Evolutionary conservation across 495 filamentous ascomycete species (phyloP).

Genomic region (Aspergillus leporis): DNA sequence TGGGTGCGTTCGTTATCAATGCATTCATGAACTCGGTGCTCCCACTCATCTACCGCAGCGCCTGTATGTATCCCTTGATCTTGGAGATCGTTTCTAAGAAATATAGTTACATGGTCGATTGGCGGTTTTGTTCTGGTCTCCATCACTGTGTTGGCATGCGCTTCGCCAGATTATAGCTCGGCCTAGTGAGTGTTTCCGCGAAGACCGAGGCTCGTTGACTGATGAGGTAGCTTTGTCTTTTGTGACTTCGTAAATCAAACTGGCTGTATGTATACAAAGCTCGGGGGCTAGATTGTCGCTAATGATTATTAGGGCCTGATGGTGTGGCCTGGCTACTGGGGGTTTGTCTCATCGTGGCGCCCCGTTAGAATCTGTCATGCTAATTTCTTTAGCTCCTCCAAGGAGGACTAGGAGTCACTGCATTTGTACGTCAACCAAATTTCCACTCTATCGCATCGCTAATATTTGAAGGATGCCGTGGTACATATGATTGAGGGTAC

Average conservation of each 20-base stretch:
- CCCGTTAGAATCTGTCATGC: neutral
- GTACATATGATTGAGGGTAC: constrained; percentile 45
- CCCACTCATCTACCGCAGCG: constrained; percentile 59
- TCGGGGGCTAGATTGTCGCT: constrained; percentile 7
- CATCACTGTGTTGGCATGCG: constrained; percentile 61
- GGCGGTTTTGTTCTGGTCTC: constrained; percentile 64
- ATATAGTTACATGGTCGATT: constrained; percentile 61
- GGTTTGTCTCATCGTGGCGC: constrained; percentile 19
- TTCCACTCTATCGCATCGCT: neutral
- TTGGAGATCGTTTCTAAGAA: constrained; percentile 8
- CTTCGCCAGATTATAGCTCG: constrained; percentile 59
- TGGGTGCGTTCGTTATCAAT: constrained; percentile 64
- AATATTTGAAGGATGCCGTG: constrained; percentile 46
- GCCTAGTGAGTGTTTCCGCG: constrained; percentile 50
- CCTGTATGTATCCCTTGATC: constrained; percentile 26
- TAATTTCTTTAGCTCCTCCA: constrained; percentile 45
- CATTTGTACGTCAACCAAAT: constrained; percentile 38
- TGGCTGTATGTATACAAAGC: constrained; percentile 37
- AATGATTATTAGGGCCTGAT: constrained; percentile 47
- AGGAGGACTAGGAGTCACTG: constrained; percentile 59
- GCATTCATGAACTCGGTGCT: constrained; percentile 63
- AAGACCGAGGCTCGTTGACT: constrained; percentile 1
- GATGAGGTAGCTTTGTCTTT: constrained; percentile 51
- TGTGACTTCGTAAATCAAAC: constrained; percentile 57
- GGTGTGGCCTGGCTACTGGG: constrained; percentile 62